These are phyloP conservation scores for Leccinum aurantiacum DNA, from an alignment of 768 basidiomycete genomes.

Conservation along the genomic window DNA sequence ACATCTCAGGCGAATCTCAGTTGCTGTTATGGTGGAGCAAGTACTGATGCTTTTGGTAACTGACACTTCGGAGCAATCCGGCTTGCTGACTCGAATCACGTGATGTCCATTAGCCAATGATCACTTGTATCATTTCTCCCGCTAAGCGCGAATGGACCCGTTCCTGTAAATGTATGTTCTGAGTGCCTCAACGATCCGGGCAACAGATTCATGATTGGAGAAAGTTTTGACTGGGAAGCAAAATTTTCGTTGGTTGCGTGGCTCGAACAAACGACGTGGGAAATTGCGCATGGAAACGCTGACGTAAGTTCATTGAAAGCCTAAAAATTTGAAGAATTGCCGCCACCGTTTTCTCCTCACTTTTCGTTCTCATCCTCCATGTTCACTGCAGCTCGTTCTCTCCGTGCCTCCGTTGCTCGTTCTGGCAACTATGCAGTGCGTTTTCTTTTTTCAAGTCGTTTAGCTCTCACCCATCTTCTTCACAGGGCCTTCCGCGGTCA, in stretches of 20 bases:
- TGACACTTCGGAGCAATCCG: background rate
- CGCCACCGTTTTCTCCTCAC: conserved; percentile 32
- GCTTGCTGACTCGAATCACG: background rate
- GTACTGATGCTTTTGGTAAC: background rate
- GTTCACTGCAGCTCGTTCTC: conserved; percentile 68
- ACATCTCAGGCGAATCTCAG: conserved; percentile 15
- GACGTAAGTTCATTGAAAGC: conserved; percentile 33
- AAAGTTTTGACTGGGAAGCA: background rate
- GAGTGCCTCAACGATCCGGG: background rate
- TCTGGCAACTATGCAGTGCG: conserved; percentile 64
- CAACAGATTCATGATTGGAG: background rate
- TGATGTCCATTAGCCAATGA: background rate
- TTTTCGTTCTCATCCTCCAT: conserved; percentile 56
- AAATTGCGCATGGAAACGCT: conserved; percentile 18
- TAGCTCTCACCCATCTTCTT: conserved; percentile 7
- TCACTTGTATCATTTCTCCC: background rate
- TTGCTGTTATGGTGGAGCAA: background rate
- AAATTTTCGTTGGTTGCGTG: background rate
- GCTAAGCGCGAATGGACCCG: background rate
- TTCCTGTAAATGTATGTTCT: background rate
- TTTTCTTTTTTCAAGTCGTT: background rate
- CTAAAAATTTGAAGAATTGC: conserved; percentile 45
- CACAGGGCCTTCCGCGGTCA: conserved; percentile 65
- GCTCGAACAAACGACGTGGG: conserved; percentile 12
- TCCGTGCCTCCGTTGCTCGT: conserved; percentile 58